Percentiles rank a stretch among this genome's conserved stretches.
phyloP scores from a whole-genome alignment of 768 basidiomycete species.

The Lactifluus piperatus region DNA sequence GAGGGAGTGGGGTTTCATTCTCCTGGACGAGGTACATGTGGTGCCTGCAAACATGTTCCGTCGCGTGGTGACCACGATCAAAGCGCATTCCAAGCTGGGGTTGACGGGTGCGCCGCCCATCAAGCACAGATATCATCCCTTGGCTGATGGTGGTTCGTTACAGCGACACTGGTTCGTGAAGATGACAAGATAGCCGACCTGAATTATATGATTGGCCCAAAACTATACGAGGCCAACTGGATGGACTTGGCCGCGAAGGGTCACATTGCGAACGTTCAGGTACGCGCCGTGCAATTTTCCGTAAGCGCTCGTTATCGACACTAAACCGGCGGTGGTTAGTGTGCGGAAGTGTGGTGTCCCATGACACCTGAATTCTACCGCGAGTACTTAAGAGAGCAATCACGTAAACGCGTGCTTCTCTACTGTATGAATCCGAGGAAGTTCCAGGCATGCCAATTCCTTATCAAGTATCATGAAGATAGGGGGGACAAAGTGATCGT shows the following conservation, averaged over 20 bases:
- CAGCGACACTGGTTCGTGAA: conserved; percentile 96
- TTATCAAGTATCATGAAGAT: conserved; percentile 97
- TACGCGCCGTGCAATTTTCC: conserved; percentile 29
- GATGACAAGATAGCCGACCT: conserved; percentile 98
- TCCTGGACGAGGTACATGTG: conserved; percentile 97
- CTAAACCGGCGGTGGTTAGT: conserved; percentile 38
- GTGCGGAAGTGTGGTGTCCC: conserved; percentile 99
- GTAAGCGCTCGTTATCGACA: conserved; percentile 8
- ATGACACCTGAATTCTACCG: conserved; percentile 99
- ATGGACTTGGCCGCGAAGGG: conserved; percentile 99
- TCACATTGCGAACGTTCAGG: conserved; percentile 99
- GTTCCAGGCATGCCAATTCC: conserved; percentile 97
- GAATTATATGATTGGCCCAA: conserved; percentile 99
- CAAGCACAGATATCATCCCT: not conserved
- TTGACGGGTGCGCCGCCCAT: conserved; percentile 62
- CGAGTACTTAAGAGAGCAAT: conserved; percentile 90
- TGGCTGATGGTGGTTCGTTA: conserved; percentile 4
- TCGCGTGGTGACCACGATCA: conserved; percentile 94
- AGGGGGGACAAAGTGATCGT: conserved; percentile 99
- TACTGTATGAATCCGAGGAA: conserved; percentile 99
- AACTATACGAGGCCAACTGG: conserved; percentile 99
- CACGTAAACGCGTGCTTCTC: conserved; percentile 87
- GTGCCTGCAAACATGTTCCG: conserved; percentile 99
- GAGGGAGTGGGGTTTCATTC: conserved; percentile 98
- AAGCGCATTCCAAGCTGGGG: conserved; percentile 97